Percentiles rank a stretch among this genome's conserved stretches.
Conservation (phyloP, 345 rosid species). For the Raphanus raphanistrum region DNA sequence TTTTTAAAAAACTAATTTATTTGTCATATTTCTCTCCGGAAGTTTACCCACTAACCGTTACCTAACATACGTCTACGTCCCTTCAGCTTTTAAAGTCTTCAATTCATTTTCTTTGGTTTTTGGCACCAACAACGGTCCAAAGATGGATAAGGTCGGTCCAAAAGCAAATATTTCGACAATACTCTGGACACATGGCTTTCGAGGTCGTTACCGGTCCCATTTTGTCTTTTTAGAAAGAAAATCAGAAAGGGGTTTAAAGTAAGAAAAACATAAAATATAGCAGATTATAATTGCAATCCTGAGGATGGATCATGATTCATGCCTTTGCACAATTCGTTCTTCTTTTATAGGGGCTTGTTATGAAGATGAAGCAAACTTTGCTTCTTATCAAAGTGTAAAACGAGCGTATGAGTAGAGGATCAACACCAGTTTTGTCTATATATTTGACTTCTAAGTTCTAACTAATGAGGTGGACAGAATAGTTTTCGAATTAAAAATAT, state of each 20-base stretch:
- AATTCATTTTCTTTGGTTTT: not conserved
- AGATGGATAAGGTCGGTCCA: conserved; percentile 40
- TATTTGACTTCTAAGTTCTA: not conserved
- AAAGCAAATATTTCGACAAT: conserved; percentile 27
- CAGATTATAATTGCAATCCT: not conserved
- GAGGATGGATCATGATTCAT: conserved; percentile 16
- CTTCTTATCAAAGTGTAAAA: too few species aligned
- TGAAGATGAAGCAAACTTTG: too few species aligned
- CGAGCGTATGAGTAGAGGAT: not conserved
- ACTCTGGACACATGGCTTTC: conserved; percentile 32
- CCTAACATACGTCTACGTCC: conserved; percentile 19
- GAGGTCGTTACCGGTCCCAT: conserved; percentile 23
- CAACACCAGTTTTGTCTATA: not conserved
- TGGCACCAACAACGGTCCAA: conserved; percentile 21
- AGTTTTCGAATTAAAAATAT: not conserved
- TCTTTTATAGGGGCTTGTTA: too few species aligned
- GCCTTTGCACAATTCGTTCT: not conserved
- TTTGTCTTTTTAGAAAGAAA: not conserved
- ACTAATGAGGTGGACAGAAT: not conserved
- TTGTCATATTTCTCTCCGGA: not conserved
- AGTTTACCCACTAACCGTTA: conserved; percentile 37
- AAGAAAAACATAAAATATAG: not conserved
- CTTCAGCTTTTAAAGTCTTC: not conserved
- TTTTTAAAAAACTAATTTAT: not conserved
- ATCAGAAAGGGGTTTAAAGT: not conserved